Conservation (phyloP, 2,329 filamentous ascomycete species). For the Pezicula neosporulosa region DNA sequence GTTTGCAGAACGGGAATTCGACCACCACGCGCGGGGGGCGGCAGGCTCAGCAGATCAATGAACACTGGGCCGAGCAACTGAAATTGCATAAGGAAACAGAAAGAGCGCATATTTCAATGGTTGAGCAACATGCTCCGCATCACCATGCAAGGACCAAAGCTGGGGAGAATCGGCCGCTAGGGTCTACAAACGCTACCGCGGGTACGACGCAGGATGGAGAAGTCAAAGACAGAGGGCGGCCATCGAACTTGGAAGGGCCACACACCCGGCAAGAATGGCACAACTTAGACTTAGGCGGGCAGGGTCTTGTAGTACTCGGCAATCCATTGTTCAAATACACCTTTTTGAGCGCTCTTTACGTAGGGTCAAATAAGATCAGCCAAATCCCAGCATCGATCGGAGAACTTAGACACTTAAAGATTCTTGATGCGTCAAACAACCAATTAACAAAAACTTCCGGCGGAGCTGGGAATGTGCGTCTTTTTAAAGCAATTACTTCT, state of each 20-base stretch:
- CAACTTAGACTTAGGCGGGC: constrained; percentile 92
- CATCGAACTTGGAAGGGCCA: constrained; percentile 63
- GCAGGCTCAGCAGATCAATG: constrained; percentile 51
- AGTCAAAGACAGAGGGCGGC: constrained; percentile 50
- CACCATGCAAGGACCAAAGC: constrained; percentile 72
- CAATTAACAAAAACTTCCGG: constrained; percentile 75
- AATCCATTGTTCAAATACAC: constrained; percentile 78
- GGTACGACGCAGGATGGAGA: constrained; percentile 42
- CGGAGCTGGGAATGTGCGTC: constrained; percentile 95
- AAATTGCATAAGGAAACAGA: constrained; percentile 75
- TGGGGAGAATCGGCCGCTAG: constrained; percentile 60
- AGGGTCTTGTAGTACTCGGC: constrained; percentile 82
- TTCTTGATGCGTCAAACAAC: constrained; percentile 88
- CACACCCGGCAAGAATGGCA: constrained; percentile 81
- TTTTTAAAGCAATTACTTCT: constrained; percentile 81
- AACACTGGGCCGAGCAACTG: constrained; percentile 87
- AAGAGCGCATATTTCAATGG: constrained; percentile 69
- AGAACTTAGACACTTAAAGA: constrained; percentile 72
- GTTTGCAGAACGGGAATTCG: constrained; percentile 55
- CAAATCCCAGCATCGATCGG: constrained; percentile 79
- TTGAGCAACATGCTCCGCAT: constrained; percentile 60
- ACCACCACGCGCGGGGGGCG: constrained; percentile 44
- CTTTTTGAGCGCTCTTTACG: constrained; percentile 88
- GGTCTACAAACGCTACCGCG: constrained; percentile 40
- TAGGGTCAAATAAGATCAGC: constrained; percentile 88